Conservation (phyloP, 1,139 yeast species). For the Chernovozyma aurita region DNA sequence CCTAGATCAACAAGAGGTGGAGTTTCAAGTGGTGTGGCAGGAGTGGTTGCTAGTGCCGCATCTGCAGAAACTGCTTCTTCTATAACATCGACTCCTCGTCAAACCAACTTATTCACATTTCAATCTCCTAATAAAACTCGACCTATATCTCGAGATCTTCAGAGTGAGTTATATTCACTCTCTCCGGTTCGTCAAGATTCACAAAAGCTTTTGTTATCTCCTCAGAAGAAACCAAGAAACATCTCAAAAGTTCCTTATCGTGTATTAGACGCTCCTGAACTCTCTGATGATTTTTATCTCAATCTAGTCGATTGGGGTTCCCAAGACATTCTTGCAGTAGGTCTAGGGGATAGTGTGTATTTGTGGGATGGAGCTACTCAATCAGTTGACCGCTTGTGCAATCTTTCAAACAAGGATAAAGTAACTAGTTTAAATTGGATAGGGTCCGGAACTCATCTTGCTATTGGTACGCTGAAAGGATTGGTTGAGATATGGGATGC, state of each 20-base stretch:
- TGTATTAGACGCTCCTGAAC: conserved; percentile 93
- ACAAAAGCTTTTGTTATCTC: conserved; percentile 72
- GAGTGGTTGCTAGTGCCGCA: background rate
- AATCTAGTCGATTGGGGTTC: conserved; percentile 96
- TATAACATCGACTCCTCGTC: conserved; percentile 48
- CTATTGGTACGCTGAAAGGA: conserved; percentile 86
- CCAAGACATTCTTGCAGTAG: conserved; percentile 84
- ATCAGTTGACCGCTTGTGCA: conserved; percentile 76
- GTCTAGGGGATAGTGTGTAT: conserved; percentile 82
- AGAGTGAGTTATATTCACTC: conserved; percentile 70
- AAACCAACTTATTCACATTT: conserved; percentile 63
- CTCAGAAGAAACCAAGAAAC: conserved; percentile 72
- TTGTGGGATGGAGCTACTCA: conserved; percentile 90
- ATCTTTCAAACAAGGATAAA: conserved; percentile 55
- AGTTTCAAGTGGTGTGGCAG: background rate
- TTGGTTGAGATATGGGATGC: conserved; percentile 96
- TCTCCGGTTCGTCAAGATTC: conserved; percentile 91
- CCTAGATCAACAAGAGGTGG: conserved; percentile 13
- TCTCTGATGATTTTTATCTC: conserved; percentile 89
- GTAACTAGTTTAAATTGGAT: conserved; percentile 92
- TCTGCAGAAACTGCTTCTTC: background rate
- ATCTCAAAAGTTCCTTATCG: conserved; percentile 87
- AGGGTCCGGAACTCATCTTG: conserved; percentile 88
- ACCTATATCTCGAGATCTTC: conserved; percentile 57
- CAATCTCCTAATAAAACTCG: conserved; percentile 63